These are phyloP conservation scores for Ceratocystis papillata DNA, from an alignment of 2,329 filamentous ascomycete genomes.

Conservation along the genomic window DNA sequence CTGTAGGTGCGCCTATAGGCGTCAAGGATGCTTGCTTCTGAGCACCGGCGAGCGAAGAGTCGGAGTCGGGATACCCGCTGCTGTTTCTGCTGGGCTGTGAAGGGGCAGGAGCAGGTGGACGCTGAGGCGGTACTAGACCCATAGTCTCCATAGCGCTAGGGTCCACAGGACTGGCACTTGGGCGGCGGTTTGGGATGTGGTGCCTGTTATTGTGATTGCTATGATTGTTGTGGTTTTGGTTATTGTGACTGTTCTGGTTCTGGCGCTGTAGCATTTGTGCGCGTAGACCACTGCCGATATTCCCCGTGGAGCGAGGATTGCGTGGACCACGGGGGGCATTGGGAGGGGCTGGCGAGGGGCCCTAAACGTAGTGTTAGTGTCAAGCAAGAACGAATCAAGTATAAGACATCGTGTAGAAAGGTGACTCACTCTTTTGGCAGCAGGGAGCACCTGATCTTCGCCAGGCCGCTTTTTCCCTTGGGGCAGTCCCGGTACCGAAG, in stretches of 20 bases:
- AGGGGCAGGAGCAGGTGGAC: slow-evolving; percentile 31
- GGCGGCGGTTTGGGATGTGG: not conserved
- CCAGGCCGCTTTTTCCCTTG: slow-evolving; percentile 37
- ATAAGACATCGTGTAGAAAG: not conserved
- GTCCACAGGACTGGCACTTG: slow-evolving; percentile 30
- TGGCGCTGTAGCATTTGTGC: slow-evolving; percentile 30
- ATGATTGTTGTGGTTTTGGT: not conserved
- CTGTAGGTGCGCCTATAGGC: slow-evolving; percentile 26
- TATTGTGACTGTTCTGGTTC: not conserved
- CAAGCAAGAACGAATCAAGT: not conserved
- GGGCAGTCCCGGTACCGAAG: slow-evolving; percentile 27
- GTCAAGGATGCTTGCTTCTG: slow-evolving; percentile 17
- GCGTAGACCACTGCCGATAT: slow-evolving; percentile 23
- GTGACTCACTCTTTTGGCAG: slow-evolving; percentile 36
- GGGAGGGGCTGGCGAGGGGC: slow-evolving; percentile 2
- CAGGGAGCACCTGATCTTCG: slow-evolving; percentile 31
- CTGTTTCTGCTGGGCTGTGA: slow-evolving; percentile 20
- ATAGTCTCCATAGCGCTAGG: slow-evolving; percentile 45
- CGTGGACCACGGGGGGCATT: slow-evolving; percentile 13
- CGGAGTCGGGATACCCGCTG: not conserved
- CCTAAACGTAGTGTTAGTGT: not conserved
- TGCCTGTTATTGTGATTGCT: slow-evolving; percentile 2
- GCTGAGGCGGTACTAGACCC: slow-evolving; percentile 39
- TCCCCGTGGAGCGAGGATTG: not conserved
- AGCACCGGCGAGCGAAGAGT: not conserved